These are phyloP conservation scores for Ilex paraguariensis DNA, from an alignment of 305 asterid genomes.

Conservation along the genomic window DNA sequence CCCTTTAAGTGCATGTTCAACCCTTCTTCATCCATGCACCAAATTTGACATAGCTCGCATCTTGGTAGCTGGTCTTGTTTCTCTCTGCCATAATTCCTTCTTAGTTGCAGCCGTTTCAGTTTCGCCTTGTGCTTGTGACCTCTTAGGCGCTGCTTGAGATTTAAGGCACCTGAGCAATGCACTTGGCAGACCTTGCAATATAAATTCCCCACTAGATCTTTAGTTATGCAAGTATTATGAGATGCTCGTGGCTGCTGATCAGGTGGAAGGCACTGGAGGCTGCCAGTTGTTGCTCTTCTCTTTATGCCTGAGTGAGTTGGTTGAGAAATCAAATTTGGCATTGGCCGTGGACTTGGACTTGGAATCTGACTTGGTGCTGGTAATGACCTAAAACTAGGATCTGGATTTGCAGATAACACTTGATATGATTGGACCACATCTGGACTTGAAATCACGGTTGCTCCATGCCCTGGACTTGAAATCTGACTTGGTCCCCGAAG, in stretches of 20 bases:
- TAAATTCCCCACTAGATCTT: neutral
- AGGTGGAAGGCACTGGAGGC: neutral
- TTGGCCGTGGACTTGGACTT: constrained; percentile 1
- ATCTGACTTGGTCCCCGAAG: too few relatives aligned
- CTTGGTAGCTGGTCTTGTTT: constrained; percentile 11
- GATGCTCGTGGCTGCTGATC: neutral
- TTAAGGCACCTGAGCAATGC: constrained; percentile 27
- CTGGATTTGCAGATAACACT: neutral
- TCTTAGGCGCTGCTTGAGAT: constrained; percentile 28
- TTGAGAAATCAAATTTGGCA: neutral
- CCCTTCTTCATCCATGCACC: constrained; percentile 28
- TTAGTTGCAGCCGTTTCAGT: constrained; percentile 16
- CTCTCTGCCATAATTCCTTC: constrained; percentile 3
- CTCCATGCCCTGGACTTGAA: too few relatives aligned
- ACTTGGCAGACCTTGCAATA: constrained; percentile 36
- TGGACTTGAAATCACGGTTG: too few relatives aligned
- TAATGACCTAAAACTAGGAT: neutral
- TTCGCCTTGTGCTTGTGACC: constrained; percentile 50
- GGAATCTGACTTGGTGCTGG: neutral
- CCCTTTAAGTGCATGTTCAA: constrained; percentile 39
- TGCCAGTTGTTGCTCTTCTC: constrained; percentile 17
- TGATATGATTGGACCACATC: too few relatives aligned
- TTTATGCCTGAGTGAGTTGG: constrained; percentile 11
- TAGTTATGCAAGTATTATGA: neutral
- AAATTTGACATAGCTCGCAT: constrained; percentile 38